Base-by-base conservation (phyloP, 805 yeast genomes). In the Hanseniaspora vineae region DNA sequence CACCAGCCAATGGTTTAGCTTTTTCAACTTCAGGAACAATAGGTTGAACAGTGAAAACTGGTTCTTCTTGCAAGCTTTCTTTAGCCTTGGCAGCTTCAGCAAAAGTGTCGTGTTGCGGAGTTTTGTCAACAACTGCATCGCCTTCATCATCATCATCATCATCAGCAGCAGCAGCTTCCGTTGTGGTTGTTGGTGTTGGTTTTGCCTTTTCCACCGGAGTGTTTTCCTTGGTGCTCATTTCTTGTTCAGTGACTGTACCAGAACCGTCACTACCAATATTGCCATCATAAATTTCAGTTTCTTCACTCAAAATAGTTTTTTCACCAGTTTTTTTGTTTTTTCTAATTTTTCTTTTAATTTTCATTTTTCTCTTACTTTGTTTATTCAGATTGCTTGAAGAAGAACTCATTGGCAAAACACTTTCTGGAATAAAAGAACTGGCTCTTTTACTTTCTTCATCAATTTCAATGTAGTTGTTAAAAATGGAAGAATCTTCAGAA, bases 1-100 rank as follows among this genome's bases (percentile, higher is more conserved):
- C 89, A 45, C 86, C 84, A 35, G 69, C 53, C 15, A 73, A 53
- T 44, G 71, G 74, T 11, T 50, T 50, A 19, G 45, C 56, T 49
- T 48, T 54, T 9, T 45, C 48, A 14, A 46, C 37, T 17, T 48
- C 44, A 23, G 45, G 44, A 20, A 44, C 14, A 13, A n/a, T 33
- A 8, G 48, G 46, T 33, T 37, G 48, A 42, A 37, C 44, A 45
- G 44, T 31, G 23, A 44, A 47, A 1, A 29, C 17, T 6, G 49
- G 44, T 37, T 46, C 49, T 19, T 35, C 45, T 19, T 35, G 29
- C 6, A 46, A 14, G 45, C 31, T n/a, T 12, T 35, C 46, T 3
- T 46, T 45, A 13, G 42, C 37, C 12, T 42, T 42, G 14, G 37
- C 40, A n/a, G 44, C 51, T 13, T 45, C 43, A 42, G 43, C 49